Evolutionary conservation across 805 yeast genomes (phyloP).

Genomic region (Nakazawaea peltata): DNA sequence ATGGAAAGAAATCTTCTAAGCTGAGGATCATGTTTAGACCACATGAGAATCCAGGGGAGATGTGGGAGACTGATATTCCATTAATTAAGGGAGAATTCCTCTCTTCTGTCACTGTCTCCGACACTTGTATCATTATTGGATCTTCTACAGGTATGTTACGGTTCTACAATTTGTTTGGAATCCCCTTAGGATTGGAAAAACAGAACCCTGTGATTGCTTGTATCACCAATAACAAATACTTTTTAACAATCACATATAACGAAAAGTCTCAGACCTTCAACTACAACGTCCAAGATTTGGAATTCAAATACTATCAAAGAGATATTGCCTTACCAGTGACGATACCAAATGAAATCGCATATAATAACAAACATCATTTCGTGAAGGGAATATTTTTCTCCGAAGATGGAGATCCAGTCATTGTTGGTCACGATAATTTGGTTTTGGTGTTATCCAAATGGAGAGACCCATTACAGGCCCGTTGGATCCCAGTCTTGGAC

Average conservation of each 20-base stretch:
- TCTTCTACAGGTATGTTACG: slow-evolving; percentile 73
- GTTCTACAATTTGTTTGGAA: slow-evolving; percentile 63
- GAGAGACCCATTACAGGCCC: slow-evolving; percentile 68
- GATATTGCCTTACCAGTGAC: slow-evolving; percentile 38
- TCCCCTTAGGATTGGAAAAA: slow-evolving; percentile 62
- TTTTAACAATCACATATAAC: slow-evolving; percentile 42
- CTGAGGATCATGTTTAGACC: slow-evolving; percentile 49
- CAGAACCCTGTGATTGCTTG: slow-evolving; percentile 66
- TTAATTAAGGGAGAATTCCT: slow-evolving; percentile 42
- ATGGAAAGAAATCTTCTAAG: slow-evolving; percentile 12
- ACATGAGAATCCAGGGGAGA: slow-evolving; percentile 52
- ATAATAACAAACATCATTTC: slow-evolving; percentile 20
- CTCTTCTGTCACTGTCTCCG: slow-evolving; percentile 63
- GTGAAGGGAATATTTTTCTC: slow-evolving; percentile 73
- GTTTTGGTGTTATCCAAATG: slow-evolving; percentile 67
- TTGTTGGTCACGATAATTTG: slow-evolving; percentile 73
- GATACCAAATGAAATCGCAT: slow-evolving; percentile 4
- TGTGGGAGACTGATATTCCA: slow-evolving; percentile 67
- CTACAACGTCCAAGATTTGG: slow-evolving; percentile 27
- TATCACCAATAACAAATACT: slow-evolving; percentile 49
- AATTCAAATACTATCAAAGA: slow-evolving; percentile 30
- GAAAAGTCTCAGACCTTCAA: slow-evolving; percentile 15
- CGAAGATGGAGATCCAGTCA: slow-evolving; percentile 83
- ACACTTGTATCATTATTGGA: slow-evolving; percentile 54
- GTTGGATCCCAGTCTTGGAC: slow-evolving; percentile 83